Evolutionary conservation across 768 basidiomycete genomes (phyloP).

Genomic region (Pholiota molesta): DNA sequence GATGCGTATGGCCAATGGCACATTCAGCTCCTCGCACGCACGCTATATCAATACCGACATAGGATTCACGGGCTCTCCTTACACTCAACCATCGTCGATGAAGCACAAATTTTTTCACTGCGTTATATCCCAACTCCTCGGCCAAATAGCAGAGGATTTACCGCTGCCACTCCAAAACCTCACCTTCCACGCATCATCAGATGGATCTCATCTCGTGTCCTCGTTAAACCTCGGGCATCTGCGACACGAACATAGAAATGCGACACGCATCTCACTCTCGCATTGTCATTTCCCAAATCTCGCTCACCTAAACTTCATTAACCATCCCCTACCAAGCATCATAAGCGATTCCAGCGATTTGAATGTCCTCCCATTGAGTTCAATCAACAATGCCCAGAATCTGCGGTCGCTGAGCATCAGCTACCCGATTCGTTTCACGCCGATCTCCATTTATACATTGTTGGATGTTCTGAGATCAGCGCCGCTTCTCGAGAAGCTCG

Average conservation of each 20-base stretch:
- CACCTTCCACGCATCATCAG: conserved; percentile 12
- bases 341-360: neutral
- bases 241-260: neutral
- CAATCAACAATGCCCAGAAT: conserved; percentile 7
- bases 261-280: conserved; percentile 5
- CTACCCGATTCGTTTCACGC: conserved; percentile 21
- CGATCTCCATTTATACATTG: conserved; percentile 11
- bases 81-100: conserved; percentile 11
- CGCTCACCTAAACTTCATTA: conserved; percentile 16
- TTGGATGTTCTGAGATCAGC: conserved; percentile 10
- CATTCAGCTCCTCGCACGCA: conserved; percentile 5
- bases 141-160: neutral
- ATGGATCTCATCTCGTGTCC: conserved; percentile 5
- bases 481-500: conserved; percentile 13
- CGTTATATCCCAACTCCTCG: conserved; percentile 5
- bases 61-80: conserved; percentile 15
- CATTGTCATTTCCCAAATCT: conserved; percentile 17
- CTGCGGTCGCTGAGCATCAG: conserved; percentile 11
- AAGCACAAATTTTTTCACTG: conserved; percentile 15
- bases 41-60: conserved; percentile 10
- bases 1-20: neutral
- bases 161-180: conserved; percentile 8
- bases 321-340: conserved; percentile 16
- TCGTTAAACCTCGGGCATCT: neutral
- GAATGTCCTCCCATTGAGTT: neutral